Evolutionary conservation across 306 rosid species (phyloP).

Genomic region (Casuarina cunninghamiana): DNA sequence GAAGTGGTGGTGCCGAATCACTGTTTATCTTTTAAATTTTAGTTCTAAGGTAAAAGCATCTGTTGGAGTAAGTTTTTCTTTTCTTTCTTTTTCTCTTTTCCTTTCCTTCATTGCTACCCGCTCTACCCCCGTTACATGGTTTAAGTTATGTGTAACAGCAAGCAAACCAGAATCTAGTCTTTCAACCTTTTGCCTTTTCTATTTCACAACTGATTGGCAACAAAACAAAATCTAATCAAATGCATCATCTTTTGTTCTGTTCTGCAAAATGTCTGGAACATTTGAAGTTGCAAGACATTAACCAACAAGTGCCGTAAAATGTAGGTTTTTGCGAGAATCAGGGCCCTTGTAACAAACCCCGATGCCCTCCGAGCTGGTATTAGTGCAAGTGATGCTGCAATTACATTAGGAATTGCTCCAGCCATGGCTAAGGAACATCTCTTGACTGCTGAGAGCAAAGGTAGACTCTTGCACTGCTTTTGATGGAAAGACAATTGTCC

Average conservation of each 20-base stretch:
- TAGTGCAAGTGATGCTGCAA: constrained; percentile 97
- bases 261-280: constrained; percentile 16
- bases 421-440: constrained; percentile 99
- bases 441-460: constrained; percentile 88
- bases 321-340: constrained; percentile 81
- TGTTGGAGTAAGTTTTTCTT: neutral
- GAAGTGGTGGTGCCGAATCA: neutral
- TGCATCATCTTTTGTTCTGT: constrained; percentile 3
- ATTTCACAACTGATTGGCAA: neutral
- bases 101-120: neutral
- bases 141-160: neutral
- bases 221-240: neutral
- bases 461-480: constrained; percentile 35
- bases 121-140: neutral
- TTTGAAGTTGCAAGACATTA: constrained; percentile 24
- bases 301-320: constrained; percentile 23
- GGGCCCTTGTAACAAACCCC: constrained; percentile 64
- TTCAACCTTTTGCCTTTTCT: neutral
- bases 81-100: neutral
- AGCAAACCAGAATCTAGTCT: neutral
- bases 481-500: constrained; percentile 7
- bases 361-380: constrained; percentile 79
- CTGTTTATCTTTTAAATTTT: neutral
- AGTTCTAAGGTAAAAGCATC: neutral
- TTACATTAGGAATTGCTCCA: constrained; percentile 85